Base-by-base conservation (phyloP, 208 protist species). In the Jaenimonas drosophilae region DNA sequence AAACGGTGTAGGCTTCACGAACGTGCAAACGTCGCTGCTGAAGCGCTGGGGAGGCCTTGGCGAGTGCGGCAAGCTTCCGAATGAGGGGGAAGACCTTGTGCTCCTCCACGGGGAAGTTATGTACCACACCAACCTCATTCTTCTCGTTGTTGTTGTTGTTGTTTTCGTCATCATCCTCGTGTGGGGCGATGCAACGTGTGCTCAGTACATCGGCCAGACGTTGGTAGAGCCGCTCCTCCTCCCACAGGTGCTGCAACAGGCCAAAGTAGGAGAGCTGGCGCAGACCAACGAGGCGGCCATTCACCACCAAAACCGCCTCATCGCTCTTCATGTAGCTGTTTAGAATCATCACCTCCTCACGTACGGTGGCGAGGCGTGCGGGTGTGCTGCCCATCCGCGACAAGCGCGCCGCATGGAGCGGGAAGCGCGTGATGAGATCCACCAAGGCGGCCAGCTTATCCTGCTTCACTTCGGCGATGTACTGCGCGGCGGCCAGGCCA, bases 371-470 rank as follows among this genome's bases (percentile, higher is more conserved):
- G 3, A 52, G 27, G 23, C 65, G 58, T 16, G 16, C 23, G 4
- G 28, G 42, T 12, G 54, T 34, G 14, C 38, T 11, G 26, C 55
- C 50, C n/a, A 71, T 62, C 30, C 69, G 55, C 0, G 67, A 63
- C 0, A 98, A 48, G 2, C 49, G 56, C 21, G 55, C 38, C 1
- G 88, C 86, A 34, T 87, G 54, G 24, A 70, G 27, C 4, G 93
- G 95, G 44, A 98, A 95, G 40, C 93, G 85, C 11, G 76, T 78
- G 2, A 86, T 64, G 5, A 97, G 42, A 39, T 95, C 73, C 30
- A 98, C 48, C 24, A 75, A 51, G 41, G 47, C 19, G 4, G 97
- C 60, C 26, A 73, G 70, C n/a, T 90, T 68, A 2, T 40, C 41
- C 21, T 60, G 49, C 12, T 50, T 23, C n/a, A 60, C 48, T 0